phyloP scores from a whole-genome alignment of 768 basidiomycete genomes.

The Sistotremastrum suecicum region DNA sequence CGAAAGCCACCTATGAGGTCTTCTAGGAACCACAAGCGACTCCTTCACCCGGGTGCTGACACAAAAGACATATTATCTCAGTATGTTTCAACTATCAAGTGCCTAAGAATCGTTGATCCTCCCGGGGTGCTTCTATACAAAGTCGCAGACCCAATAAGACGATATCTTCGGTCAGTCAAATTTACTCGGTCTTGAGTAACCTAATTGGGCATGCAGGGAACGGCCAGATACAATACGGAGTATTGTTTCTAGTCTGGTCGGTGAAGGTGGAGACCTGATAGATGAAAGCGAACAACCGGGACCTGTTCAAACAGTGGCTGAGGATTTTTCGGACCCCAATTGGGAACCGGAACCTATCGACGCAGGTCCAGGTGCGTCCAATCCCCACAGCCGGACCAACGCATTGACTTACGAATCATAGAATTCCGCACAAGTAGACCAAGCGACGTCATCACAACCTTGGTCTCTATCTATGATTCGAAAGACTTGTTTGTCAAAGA shows the following conservation, averaged over 20 bases:
- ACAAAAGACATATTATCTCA: conserved; percentile 80
- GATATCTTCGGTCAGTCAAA: conserved; percentile 59
- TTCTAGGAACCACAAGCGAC: conserved; percentile 63
- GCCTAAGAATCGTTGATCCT: conserved; percentile 81
- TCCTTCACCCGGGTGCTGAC: conserved; percentile 92
- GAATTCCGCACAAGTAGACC: conserved; percentile 88
- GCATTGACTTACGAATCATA: conserved; percentile 13
- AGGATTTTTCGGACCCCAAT: conserved; percentile 81
- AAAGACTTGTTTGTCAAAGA: conserved; percentile 95
- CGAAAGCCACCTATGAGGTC: neutral
- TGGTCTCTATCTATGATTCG: conserved; percentile 95
- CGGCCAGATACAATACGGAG: conserved; percentile 88
- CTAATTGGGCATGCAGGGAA: conserved; percentile 30
- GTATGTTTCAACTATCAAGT: conserved; percentile 89
- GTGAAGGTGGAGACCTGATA: conserved; percentile 69
- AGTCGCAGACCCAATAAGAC: conserved; percentile 83
- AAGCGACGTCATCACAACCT: conserved; percentile 87
- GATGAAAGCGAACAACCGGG: conserved; percentile 76
- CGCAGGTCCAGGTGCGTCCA: conserved; percentile 70
- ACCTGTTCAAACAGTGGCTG: conserved; percentile 58
- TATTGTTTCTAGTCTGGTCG: conserved; percentile 84
- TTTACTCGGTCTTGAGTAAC: conserved; percentile 3
- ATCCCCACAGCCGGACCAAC: neutral
- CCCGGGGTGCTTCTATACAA: conserved; percentile 87
- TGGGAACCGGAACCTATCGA: conserved; percentile 97